Evolutionary conservation across 768 basidiomycete genomes (phyloP), one percentile per base, ranked within the genome.

Genomic region (Mycena galopus): DNA sequence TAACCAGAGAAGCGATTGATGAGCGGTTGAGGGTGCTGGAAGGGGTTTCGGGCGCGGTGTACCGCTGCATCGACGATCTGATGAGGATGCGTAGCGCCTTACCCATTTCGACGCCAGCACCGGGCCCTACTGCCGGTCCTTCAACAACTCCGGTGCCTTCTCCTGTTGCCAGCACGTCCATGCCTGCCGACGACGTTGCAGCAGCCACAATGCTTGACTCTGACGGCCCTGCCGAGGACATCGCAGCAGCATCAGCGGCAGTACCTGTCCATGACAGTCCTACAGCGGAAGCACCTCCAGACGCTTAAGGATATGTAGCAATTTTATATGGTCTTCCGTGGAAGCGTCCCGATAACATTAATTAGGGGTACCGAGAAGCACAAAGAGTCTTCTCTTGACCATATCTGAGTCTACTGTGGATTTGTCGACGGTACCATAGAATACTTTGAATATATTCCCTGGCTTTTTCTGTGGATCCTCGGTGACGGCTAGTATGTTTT

Each of bases 1-100:
- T 92, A 44, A 95, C 94, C 30, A 85, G 94, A 65, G 93, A 94
- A 74, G 93, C 93, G 8, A 93, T 98, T 59, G 94, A 96, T 74
- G 95, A 96, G 76, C 89, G 95, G 65, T 81, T 98, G 72, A 86
- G 90, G 51, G 87, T 95, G 44, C 82, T 98, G 42, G 92, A 96
- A 81, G 88, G 90, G 21, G 92, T 97, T 44, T 94, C 95, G 44
- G 85, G 85, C 42, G 88, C 91, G 4, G 85, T 96, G n/a, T 90
- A 89, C 78, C 86, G 87, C 23, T 92, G 95, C 76, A 88, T 95
- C 65, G 92, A 94, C 74, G 95, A 98, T 75, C 85, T 98, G 72
- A 88, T 92, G 79, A 85, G 90, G 75, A 85, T 95, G 79, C 84
- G 93, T 74, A 95, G 94, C 76, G 85, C 89, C n/a, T 82, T 96